Percentiles rank a stretch among this genome's conserved stretches.
These are phyloP conservation scores for Yarrowia sp. DNA, from an alignment of 805 yeast genomes.

Conservation along the genomic window DNA sequence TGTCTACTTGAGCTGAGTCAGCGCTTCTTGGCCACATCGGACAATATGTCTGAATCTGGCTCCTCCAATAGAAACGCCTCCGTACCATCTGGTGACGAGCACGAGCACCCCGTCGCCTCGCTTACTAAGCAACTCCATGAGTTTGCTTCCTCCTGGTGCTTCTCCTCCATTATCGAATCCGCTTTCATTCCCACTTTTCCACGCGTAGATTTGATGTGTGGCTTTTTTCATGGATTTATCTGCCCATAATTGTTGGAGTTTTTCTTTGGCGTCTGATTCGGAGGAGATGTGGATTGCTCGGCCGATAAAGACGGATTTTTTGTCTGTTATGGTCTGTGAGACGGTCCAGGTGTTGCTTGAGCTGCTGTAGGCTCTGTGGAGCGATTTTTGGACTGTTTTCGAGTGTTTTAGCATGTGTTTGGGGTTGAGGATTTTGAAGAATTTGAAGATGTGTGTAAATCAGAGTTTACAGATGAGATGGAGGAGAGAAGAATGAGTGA, in stretches of 20 bases:
- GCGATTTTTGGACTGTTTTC: neutral
- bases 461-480: neutral
- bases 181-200: neutral
- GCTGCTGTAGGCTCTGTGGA: neutral
- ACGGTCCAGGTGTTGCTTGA: neutral
- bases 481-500: no score
- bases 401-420: neutral
- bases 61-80: slow-evolving; percentile 16
- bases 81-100: slow-evolving; percentile 20
- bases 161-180: slow-evolving; percentile 25
- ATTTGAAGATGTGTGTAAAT: no score
- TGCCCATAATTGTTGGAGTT: neutral
- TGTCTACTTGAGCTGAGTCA: neutral
- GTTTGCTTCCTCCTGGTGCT: slow-evolving; percentile 22
- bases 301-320: slow-evolving; percentile 18
- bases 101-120: neutral
- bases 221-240: slow-evolving; percentile 15
- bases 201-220: slow-evolving; percentile 18
- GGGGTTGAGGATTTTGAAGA: neutral
- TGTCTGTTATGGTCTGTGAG: slow-evolving; percentile 2
- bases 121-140: slow-evolving; percentile 6
- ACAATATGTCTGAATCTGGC: slow-evolving; percentile 21
- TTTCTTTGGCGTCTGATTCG: slow-evolving; percentile 10
- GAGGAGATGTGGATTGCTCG: neutral
- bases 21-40: slow-evolving; percentile 22